Conservation (phyloP, 768 basidiomycete species). For the Pleurotus pulmonarius region DNA sequence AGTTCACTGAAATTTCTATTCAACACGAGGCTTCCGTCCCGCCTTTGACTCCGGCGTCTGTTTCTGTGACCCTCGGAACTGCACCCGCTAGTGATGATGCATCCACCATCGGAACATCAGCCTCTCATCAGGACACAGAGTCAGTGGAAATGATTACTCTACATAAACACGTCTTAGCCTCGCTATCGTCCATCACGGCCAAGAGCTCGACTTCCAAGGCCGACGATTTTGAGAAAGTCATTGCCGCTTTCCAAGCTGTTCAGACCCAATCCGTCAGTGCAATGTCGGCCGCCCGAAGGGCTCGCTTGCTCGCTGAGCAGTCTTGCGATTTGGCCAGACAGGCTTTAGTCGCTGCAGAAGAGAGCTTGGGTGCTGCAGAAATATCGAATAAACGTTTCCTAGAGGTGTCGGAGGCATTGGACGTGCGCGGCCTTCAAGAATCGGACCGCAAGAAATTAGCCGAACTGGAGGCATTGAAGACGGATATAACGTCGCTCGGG, state of each 20-base stretch:
- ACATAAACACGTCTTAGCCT: no score
- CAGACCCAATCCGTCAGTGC: conserved; percentile 20
- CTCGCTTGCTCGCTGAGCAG: conserved; percentile 25
- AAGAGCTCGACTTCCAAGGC: no score
- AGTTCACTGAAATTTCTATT: no score
- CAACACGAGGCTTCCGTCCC: no score
- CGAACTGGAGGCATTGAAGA: not conserved
- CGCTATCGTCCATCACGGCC: no score
- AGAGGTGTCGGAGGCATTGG: conserved; percentile 21
- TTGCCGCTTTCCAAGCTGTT: conserved; percentile 15
- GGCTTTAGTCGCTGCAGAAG: conserved; percentile 22
- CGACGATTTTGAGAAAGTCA: not conserved
- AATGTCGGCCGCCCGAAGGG: conserved; percentile 21
- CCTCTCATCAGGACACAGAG: no score
- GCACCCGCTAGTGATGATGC: no score
- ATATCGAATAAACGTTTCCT: conserved; percentile 17
- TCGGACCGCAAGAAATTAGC: conserved; percentile 13
- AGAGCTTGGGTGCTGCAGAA: conserved; percentile 20
- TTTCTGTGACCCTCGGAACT: no score
- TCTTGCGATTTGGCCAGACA: conserved; percentile 23
- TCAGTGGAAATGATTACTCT: no score
- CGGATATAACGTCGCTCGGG: not conserved
- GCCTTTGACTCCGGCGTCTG: no score
- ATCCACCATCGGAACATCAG: no score
- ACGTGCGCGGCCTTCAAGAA: conserved; percentile 11